Evolutionary conservation across 2,329 filamentous ascomycete species (phyloP), one percentile per base, ranked within the genome.

Genomic region (Botrytis galanthina): DNA sequence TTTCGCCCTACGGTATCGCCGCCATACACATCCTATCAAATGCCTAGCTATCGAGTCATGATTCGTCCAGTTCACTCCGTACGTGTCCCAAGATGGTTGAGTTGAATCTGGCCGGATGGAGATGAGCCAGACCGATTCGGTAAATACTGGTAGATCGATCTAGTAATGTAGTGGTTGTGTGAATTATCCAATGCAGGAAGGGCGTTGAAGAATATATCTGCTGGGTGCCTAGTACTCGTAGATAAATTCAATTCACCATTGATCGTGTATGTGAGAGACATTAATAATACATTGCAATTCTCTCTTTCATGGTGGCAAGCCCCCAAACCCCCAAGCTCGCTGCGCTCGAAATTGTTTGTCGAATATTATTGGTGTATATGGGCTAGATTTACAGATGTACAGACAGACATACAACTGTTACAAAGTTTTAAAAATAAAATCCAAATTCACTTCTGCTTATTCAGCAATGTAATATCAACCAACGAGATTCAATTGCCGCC

Each of bases 281-380:
- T 60, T 20, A 18, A 22, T 22, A 60, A 59, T 35, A 35, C 57
- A n/a, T n/a, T n/a, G n/a, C n/a, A 60, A 22, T 22, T 22, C 18
- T 59, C 6, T 62, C 26, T 42, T 37, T 42, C 12, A 44, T 44
- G 39, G 39, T 42, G 62, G 39, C 39, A 46, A 64, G 62, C 60
- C 60, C 60, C 60, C 60, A 64, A 48, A n/a, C 42, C 62, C 42
- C 42, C 62, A 64, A 48, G 62, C 62, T 64, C 20, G 62, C 62
- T 64, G 62, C 29, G 62, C 62, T 64, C 62, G 62, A 64, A 18
- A 26, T 35, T 59, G 57, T 20, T 9, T 6, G 16, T 18, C 39
- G 26, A 39, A 39, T 42, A 12, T 14, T 7, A 42, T 62, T 42
- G 37, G 60, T 10, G 60, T 62, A 54, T 18, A 29, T 0, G 5